Conservation (phyloP, 225 moss, liverwort and hornwort species). For the Marchantia polymorpha region DNA sequence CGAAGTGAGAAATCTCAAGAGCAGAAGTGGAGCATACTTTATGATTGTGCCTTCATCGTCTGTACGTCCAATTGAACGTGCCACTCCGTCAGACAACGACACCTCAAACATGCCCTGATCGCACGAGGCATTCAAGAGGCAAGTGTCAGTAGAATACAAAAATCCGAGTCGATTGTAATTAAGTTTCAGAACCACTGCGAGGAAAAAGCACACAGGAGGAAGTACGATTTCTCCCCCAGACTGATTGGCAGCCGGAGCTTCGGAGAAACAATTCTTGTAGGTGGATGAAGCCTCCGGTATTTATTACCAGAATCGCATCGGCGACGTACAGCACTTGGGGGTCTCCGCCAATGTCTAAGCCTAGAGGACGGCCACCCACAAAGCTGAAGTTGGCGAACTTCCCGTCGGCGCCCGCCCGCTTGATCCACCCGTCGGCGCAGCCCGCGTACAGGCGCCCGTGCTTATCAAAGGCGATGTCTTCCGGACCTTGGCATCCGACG, state of each 20-base stretch:
- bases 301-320: conserved; percentile 10
- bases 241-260: no score
- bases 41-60: conserved; percentile 49
- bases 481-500: conserved; percentile 38
- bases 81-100: conserved; percentile 36
- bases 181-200: no score
- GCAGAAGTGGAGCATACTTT: not conserved
- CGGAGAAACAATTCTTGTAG: no score
- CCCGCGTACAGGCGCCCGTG: conserved; percentile 39
- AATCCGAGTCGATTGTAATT: no score
- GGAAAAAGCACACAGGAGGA: no score
- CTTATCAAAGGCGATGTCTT: conserved; percentile 49
- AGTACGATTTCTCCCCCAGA: no score
- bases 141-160: no score
- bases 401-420: conserved; percentile 49
- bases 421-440: conserved; percentile 62
- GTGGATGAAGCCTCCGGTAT: not conserved
- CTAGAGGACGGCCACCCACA: conserved; percentile 51
- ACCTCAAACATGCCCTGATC: conserved; percentile 51
- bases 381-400: conserved; percentile 49
- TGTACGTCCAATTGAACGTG: conserved; percentile 49
- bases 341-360: conserved; percentile 33
- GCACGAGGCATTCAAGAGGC: not conserved
- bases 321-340: conserved; percentile 44
- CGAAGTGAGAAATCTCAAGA: no score